These are phyloP conservation scores for Isabelozyma heimii DNA, from an alignment of 805 yeast genomes.

Conservation along the genomic window DNA sequence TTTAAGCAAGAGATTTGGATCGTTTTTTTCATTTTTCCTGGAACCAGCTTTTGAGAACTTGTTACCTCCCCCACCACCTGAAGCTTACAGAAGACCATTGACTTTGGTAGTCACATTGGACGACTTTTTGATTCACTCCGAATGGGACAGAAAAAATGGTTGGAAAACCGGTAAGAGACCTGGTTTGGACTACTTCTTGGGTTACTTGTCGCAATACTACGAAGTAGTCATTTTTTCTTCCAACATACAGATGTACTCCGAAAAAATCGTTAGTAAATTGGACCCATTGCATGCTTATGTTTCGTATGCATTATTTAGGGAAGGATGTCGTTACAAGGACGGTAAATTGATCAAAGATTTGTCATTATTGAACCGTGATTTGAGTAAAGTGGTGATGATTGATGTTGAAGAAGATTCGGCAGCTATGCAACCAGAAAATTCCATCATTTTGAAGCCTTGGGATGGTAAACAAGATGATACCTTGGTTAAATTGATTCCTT, in stretches of 20 bases:
- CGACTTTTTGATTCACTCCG: slow-evolving; percentile 85
- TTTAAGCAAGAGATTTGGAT: slow-evolving; percentile 65
- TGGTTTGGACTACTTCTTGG: slow-evolving; percentile 94
- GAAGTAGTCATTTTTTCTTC: slow-evolving; percentile 91
- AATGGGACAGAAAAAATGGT: slow-evolving; percentile 88
- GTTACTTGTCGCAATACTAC: slow-evolving; percentile 91
- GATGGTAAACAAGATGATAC: slow-evolving; percentile 79
- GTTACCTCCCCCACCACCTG: slow-evolving; percentile 89
- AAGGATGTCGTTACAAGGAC: slow-evolving; percentile 85
- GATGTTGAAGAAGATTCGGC: slow-evolving; percentile 75
- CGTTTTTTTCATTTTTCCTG: slow-evolving; percentile 76
- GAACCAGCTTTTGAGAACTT: slow-evolving; percentile 94
- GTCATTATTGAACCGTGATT: slow-evolving; percentile 85
- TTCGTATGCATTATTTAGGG: slow-evolving; percentile 83
- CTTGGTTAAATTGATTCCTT: slow-evolving; percentile 79
- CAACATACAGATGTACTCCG: slow-evolving; percentile 81
- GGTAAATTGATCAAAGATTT: slow-evolving; percentile 90
- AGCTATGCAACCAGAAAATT: slow-evolving; percentile 88
- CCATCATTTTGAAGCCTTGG: slow-evolving; percentile 85
- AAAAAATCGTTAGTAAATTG: slow-evolving; percentile 77
- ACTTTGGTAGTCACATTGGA: slow-evolving; percentile 88
- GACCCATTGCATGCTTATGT: slow-evolving; percentile 92
- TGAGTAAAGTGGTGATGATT: slow-evolving; percentile 72
- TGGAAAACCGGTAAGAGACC: slow-evolving; percentile 99
- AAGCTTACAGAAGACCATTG: slow-evolving; percentile 87